Evolutionary conservation across 192 early-diverging fungal species (phyloP).

Genomic region (Coemansia erecta): DNA sequence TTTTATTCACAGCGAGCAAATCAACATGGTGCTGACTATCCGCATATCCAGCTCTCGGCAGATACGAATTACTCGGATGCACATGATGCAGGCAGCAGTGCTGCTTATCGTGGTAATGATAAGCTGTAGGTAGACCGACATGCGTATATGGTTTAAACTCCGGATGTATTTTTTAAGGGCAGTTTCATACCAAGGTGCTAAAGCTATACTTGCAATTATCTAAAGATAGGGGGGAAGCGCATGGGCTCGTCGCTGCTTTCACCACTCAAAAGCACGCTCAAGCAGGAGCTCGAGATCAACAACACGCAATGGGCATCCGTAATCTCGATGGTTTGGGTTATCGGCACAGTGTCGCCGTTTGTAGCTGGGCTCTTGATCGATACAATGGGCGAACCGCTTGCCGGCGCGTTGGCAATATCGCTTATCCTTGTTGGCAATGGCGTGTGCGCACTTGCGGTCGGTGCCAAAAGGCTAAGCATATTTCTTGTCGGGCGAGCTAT

Average conservation of each 20-base stretch:
- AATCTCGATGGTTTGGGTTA: constrained; percentile 51
- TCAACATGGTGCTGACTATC: no score
- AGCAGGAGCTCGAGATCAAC: constrained; percentile 50
- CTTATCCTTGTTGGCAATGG: constrained; percentile 45
- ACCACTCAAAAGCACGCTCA: constrained; percentile 53
- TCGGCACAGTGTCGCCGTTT: constrained; percentile 53
- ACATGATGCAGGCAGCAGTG: constrained; percentile 43
- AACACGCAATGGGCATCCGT: constrained; percentile 56
- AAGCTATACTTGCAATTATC: not conserved
- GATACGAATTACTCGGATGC: constrained; percentile 35
- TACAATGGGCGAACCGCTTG: constrained; percentile 49
- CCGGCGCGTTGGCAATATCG: constrained; percentile 38
- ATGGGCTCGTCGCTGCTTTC: constrained; percentile 53
- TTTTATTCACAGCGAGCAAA: not conserved
- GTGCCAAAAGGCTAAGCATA: constrained; percentile 23
- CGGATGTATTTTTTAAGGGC: no score
- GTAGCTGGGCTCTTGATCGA: constrained; percentile 56
- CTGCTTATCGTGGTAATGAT: constrained; percentile 47
- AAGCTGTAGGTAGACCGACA: constrained; percentile 42
- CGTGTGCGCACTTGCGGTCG: constrained; percentile 42
- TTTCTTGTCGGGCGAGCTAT: constrained; percentile 50
- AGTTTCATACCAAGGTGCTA: no score
- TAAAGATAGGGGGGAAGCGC: constrained; percentile 43
- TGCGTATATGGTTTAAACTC: not conserved
- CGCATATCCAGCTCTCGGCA: constrained; percentile 4